phyloP scores from a whole-genome alignment of 78 protist genomes.

The Corallochytrium limacisporum region DNA sequence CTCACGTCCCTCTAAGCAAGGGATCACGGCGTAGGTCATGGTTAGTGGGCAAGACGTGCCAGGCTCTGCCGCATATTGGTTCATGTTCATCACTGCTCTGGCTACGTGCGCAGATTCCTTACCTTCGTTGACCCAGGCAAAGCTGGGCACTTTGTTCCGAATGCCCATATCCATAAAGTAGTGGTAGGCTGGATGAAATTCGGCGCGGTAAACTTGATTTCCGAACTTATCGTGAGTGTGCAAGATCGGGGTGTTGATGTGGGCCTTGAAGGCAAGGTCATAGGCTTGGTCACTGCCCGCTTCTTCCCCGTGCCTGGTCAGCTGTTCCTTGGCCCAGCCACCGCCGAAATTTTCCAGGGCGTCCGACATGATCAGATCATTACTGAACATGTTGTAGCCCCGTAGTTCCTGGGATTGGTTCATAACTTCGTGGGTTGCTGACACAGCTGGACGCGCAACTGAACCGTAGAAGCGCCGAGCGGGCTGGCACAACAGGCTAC shows the following conservation, averaged over 20 bases:
- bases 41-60: constrained; percentile 15
- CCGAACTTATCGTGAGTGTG: constrained; percentile 13
- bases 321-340: background rate
- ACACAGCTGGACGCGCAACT: too few relatives aligned
- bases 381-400: too few relatives aligned
- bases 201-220: constrained; percentile 7
- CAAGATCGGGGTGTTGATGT: background rate
- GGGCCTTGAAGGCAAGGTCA: background rate
- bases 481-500: too few relatives aligned
- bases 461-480: too few relatives aligned
- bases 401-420: too few relatives aligned
- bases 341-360: too few relatives aligned
- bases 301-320: background rate
- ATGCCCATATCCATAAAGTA: background rate
- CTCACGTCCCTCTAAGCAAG: background rate
- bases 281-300: background rate
- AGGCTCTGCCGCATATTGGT: background rate
- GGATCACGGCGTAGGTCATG: constrained; percentile 17
- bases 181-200: constrained; percentile 11
- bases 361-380: too few relatives aligned
- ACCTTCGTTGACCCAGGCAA: background rate
- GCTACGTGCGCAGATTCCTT: constrained; percentile 1
- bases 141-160: background rate
- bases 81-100: background rate
- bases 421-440: too few relatives aligned